phyloP scores from a whole-genome alignment of 495 filamentous ascomycete genomes.

The Rusavskia elegans region DNA sequence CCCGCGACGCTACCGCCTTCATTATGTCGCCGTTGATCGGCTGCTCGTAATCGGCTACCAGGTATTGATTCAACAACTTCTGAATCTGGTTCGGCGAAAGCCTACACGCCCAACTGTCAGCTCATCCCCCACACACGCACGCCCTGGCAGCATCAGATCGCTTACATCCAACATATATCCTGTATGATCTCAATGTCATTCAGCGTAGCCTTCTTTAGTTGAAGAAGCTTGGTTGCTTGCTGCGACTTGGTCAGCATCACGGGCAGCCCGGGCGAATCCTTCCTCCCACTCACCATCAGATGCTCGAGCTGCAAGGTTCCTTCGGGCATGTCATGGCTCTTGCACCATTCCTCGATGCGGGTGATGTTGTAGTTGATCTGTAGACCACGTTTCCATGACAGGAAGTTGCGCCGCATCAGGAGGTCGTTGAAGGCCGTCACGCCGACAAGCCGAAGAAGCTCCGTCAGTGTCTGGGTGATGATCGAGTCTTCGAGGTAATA shows the following conservation, averaged over 20 bases:
- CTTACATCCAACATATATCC: conserved; percentile 99
- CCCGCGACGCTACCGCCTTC: conserved; percentile 94
- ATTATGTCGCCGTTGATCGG: conserved; percentile 99
- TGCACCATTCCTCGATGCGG: conserved; percentile 99
- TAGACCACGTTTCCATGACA: conserved; percentile 97
- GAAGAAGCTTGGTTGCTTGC: conserved; percentile 97
- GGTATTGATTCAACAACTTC: conserved; percentile 95
- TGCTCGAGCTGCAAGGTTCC: conserved; percentile 96
- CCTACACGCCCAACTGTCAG: conserved; percentile 27
- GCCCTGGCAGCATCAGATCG: conserved; percentile 2
- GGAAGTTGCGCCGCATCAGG: conserved; percentile 93
- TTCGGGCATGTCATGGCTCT: conserved; percentile 99
- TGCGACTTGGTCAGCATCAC: conserved; percentile 24
- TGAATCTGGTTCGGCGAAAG: conserved; percentile 98
- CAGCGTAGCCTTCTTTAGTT: conserved; percentile 96
- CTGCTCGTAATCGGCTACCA: conserved; percentile 98
- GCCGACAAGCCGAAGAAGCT: conserved; percentile 83
- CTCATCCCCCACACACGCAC: background rate
- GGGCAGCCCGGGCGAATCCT: background rate
- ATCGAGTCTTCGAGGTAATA: conserved; percentile 95
- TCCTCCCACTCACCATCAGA: conserved; percentile 55
- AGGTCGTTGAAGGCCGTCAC: conserved; percentile 99
- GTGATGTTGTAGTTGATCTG: conserved; percentile 99
- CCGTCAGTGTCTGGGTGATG: conserved; percentile 85
- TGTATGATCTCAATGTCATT: conserved; percentile 99